Evolutionary conservation across 495 filamentous ascomycete species (phyloP).

Genomic region (Neurospora sp.): DNA sequence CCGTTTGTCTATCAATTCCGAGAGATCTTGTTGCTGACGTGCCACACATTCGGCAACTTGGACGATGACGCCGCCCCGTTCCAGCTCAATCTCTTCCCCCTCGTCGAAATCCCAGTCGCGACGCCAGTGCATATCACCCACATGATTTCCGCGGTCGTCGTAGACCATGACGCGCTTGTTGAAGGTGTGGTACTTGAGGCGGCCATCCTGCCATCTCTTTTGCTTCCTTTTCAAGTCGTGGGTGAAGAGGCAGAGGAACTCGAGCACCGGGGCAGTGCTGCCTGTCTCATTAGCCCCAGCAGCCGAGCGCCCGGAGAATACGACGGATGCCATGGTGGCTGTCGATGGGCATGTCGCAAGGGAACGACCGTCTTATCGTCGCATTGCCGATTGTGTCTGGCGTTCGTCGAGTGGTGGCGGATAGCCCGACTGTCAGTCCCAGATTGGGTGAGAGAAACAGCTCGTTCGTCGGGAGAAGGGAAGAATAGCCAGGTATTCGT

Average conservation of each 20-base stretch:
- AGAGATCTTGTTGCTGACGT: slow-evolving; percentile 65
- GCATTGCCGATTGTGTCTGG: not conserved
- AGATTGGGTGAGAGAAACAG: not conserved
- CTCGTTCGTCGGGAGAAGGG: not conserved
- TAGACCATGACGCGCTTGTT: slow-evolving; percentile 90
- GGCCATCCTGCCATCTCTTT: slow-evolving; percentile 90
- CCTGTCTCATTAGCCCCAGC: not conserved
- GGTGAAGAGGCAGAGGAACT: slow-evolving; percentile 78
- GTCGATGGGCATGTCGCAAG: slow-evolving; percentile 1
- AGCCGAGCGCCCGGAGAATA: slow-evolving; percentile 6
- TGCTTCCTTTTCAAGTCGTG: slow-evolving; percentile 74
- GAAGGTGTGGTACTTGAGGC: slow-evolving; percentile 77
- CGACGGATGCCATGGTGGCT: slow-evolving; percentile 10
- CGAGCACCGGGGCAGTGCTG: slow-evolving; percentile 54
- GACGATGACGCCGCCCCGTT: slow-evolving; percentile 62
- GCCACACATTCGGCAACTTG: slow-evolving; percentile 67
- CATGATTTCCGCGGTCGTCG: slow-evolving; percentile 65
- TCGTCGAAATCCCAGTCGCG: slow-evolving; percentile 52
- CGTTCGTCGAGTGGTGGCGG: slow-evolving; percentile 1
- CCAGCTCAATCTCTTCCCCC: slow-evolving; percentile 74
- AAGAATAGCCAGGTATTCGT: not conserved
- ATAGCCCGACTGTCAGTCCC: not conserved
- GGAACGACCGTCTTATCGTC: not conserved
- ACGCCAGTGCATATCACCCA: slow-evolving; percentile 79
- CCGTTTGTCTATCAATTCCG: slow-evolving; percentile 58